Percentiles rank a stretch among this genome's conserved stretches.
phyloP scores from a whole-genome alignment of 1,284 basidiomycete species.

The Puccinia horiana region DNA sequence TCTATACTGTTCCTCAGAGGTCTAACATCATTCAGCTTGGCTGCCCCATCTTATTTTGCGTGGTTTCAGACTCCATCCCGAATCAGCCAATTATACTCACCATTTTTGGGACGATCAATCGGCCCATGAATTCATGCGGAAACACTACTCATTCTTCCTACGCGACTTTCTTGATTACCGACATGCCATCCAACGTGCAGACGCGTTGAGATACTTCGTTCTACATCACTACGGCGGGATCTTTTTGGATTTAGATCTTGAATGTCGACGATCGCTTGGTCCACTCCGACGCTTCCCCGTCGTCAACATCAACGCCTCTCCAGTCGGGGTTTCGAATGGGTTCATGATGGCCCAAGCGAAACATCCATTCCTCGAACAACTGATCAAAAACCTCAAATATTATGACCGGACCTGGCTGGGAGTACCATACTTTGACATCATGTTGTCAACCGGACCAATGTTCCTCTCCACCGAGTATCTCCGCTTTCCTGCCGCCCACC shows the following conservation, averaged over 20 bases:
- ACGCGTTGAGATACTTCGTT: conserved; percentile 50
- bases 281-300: conserved; percentile 45
- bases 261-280: conserved; percentile 46
- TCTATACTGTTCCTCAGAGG: background rate
- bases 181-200: conserved; percentile 49
- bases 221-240: conserved; percentile 50
- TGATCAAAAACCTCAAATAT: conserved; percentile 36
- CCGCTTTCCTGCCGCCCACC: conserved; percentile 16
- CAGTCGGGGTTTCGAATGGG: conserved; percentile 51
- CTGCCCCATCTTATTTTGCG: background rate
- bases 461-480: conserved; percentile 50
- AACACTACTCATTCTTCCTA: conserved; percentile 46
- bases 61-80: conserved; percentile 33
- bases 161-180: conserved; percentile 46
- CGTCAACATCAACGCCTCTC: conserved; percentile 51
- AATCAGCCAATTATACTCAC: conserved; percentile 46
- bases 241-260: conserved; percentile 50
- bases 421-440: conserved; percentile 48
- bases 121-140: conserved; percentile 45
- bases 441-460: conserved; percentile 50
- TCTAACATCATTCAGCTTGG: background rate
- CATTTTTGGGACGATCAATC: conserved; percentile 49
- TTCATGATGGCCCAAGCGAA: conserved; percentile 50
- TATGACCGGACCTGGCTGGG: conserved; percentile 49
- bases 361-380: conserved; percentile 49